Base-by-base conservation (phyloP, 192 early-diverging fungal genomes). In the Coemansia aciculifera region DNA sequence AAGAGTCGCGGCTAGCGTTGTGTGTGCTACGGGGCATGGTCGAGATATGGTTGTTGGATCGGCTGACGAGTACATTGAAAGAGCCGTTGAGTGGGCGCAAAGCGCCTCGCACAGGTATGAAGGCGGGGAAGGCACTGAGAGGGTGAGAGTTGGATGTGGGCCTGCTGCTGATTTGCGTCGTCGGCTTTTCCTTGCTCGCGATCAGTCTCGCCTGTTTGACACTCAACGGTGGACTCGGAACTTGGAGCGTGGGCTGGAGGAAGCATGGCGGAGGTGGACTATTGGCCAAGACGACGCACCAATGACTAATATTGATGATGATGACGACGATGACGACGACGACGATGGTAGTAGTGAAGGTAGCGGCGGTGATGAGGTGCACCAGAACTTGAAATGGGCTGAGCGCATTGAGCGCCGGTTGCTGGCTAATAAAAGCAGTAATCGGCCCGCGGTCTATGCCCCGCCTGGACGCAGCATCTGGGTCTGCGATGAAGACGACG, bases 1-100 rank as follows among this genome's bases (percentile, higher is more conserved):
- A 34, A 85, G 95, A 42, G 95, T 98, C 7, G 94, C 91, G 12
- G 93, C 94, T 1, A 90, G 89, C 32, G 89, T 96, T n/a, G 91
- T 87, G 7, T 88, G 86, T 61, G 93, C 94, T 2, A 94, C 94
- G 5, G 94, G 91, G 9, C 86, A 79, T 65, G 90, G 88, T 12
- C 66, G 84, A 13, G 75, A 87, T 56, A 90, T 92, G 90, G 80
- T 92, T 2, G 92, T 89, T 3, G 66, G 49, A 24, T 78, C 77
- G 67, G 89, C 87, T 27, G 72, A 86, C 52, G 85, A 87, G 71
- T 92, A 93, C 62, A 86, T 89, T 44, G 88, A 90, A 1, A 71
- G 79, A 23, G 90, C 90, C 0, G 85, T 93, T 1, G 79, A 85
- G 40, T 86, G 84, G 67, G 91, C 89, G 0, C 79, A 78, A 19